Base-by-base conservation (phyloP, 306 rosid genomes). In the Ceratonia siliqua region DNA sequence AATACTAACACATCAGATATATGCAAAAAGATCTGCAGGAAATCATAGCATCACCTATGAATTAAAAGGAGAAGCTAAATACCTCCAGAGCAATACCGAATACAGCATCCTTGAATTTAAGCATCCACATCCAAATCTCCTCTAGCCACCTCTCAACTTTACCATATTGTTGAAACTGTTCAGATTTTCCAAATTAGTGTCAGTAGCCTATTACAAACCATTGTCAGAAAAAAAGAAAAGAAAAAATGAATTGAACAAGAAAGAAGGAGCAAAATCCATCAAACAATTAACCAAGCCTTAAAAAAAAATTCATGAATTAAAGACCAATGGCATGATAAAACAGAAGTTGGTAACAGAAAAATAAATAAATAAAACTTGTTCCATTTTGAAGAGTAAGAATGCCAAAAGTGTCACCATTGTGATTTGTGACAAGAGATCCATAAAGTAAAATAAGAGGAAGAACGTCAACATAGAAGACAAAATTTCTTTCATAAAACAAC, bases 121-220 rank as follows among this genome's bases (percentile, higher is more conserved):
- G 81, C 95, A 90, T 92, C 87, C 96, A 86, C 80, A 75, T 86
- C 99, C 99, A 94, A 75, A 89, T 85, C 83, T 92, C 99, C 85
- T 94, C 99, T 70, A 92, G 84, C 99, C 99, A 90, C 84, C 94
- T 92, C 85, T 94, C 99, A 72, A 94, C 82, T 89, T 89, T 90
- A 74, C 96, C 97, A 38, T 83, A 72, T 38, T 81, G 93, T 68
- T 87, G 91, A 75, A 86, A 89, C 99, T 94, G 82, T 67, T 52
- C 35, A 74, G n/a, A 73, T 69, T 79, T 76, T 54, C 72, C 75
- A 73, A 72, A 78, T 53, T 36, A 72, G 30, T 58, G 63, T 48
- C 65, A 82, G 74, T 57, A 68, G 46, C 83, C 62, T 27, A 75
- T 62, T 20, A 48, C 38, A 72, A 64, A 59, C 20, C 72, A 50